These are phyloP conservation scores for Eudorina sp. DNA, from an alignment of 139 green algal species.

Conservation along the genomic window DNA sequence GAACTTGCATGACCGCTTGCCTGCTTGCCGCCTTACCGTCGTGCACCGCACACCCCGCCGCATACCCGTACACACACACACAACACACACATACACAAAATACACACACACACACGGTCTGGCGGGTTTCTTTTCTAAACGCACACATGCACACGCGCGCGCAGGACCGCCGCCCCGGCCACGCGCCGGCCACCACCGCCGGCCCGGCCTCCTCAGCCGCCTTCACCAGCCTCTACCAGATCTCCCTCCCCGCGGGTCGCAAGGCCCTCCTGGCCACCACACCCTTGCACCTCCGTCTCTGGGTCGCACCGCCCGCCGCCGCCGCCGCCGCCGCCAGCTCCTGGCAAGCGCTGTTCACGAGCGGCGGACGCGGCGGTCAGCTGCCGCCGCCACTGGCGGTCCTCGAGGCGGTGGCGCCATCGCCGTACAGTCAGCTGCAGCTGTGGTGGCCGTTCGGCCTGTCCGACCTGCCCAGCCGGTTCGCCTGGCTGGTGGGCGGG, in stretches of 20 bases:
- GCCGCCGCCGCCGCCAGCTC: not conserved
- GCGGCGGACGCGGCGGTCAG: not conserved
- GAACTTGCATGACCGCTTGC: too few relatives aligned
- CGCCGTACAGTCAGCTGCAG: constrained; percentile 60
- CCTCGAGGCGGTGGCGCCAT: constrained; percentile 58
- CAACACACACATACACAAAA: too few relatives aligned
- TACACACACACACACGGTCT: too few relatives aligned
- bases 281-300: constrained; percentile 70
- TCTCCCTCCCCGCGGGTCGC: constrained; percentile 8
- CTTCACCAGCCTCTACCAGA: constrained; percentile 35
- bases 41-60: too few relatives aligned
- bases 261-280: constrained; percentile 75
- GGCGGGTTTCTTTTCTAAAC: too few relatives aligned
- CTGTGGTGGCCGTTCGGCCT: constrained; percentile 43
- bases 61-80: too few relatives aligned
- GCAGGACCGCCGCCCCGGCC: constrained; percentile 9
- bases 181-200: not conserved
- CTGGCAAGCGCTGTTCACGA: constrained; percentile 17
- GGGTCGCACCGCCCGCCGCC: not conserved
- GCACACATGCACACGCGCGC: not conserved
- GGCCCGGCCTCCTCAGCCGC: not conserved
- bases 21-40: too few relatives aligned
- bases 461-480: constrained; percentile 46
- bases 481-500: constrained; percentile 67
- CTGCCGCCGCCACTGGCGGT: constrained; percentile 18